phyloP scores from a whole-genome alignment of 371 early-diverging fungal genomes.

The Rhizopus delemar region DNA sequence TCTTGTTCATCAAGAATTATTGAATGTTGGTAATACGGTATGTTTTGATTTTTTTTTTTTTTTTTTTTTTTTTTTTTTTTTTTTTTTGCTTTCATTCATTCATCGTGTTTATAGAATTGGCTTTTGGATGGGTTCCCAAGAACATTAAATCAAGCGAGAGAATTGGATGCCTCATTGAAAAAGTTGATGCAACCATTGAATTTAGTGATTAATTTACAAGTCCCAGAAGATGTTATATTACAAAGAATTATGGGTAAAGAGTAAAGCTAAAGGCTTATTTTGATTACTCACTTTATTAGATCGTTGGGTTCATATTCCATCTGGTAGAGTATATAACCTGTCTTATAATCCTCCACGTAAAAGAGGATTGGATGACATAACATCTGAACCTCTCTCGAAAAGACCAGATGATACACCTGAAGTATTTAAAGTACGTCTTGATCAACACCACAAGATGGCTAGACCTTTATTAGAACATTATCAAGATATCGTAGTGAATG shows the following conservation, averaged over 20 bases:
- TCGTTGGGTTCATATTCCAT: constrained; percentile 92
- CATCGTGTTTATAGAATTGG: constrained; percentile 59
- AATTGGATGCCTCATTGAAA: constrained; percentile 69
- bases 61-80: background rate
- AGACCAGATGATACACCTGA: constrained; percentile 93
- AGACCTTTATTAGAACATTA: constrained; percentile 85
- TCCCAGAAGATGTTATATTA: constrained; percentile 90
- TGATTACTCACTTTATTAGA: constrained; percentile 47
- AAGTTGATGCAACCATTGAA: constrained; percentile 67
- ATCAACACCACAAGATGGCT: constrained; percentile 75
- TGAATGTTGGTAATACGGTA: constrained; percentile 47
- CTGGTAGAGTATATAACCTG: constrained; percentile 91
- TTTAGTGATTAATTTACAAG: constrained; percentile 86
- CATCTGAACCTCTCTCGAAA: constrained; percentile 86
- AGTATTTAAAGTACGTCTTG: constrained; percentile 76
- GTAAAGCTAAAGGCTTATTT: background rate
- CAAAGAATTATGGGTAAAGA: constrained; percentile 79
- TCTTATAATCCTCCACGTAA: constrained; percentile 91
- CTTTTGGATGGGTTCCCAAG: constrained; percentile 98
- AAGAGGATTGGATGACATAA: constrained; percentile 87
- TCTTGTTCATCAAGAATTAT: constrained; percentile 73
- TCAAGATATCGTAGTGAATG: constrained; percentile 63
- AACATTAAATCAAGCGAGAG: constrained; percentile 82
- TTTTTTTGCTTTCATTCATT: background rate
- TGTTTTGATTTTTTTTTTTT: constrained; percentile 10